These are phyloP conservation scores for Boletellus sp. DNA, from an alignment of 768 basidiomycete species.

Conservation along the genomic window DNA sequence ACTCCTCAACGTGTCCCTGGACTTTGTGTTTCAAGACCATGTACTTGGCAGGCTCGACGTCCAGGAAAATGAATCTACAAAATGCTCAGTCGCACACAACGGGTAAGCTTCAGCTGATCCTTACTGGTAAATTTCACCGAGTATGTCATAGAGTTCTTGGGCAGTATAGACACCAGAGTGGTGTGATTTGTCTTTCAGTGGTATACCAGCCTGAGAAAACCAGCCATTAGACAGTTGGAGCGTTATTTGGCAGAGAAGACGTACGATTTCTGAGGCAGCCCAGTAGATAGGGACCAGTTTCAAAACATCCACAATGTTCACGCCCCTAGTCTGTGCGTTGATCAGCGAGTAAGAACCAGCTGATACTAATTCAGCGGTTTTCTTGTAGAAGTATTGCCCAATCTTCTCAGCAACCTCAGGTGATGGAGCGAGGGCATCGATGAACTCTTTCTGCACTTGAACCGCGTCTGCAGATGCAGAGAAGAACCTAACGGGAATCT, in stretches of 20 bases:
- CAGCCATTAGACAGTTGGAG: background rate
- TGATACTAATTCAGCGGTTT: slow-evolving; percentile 56
- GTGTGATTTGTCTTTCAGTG: slow-evolving; percentile 55
- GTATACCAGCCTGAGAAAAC: slow-evolving; percentile 58
- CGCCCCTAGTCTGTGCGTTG: slow-evolving; percentile 46
- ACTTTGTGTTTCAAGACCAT: slow-evolving; percentile 54
- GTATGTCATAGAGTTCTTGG: slow-evolving; percentile 55
- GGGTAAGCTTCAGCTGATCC: background rate
- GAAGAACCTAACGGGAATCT: slow-evolving; percentile 52
- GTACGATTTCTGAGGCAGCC: slow-evolving; percentile 65
- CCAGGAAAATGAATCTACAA: slow-evolving; percentile 70
- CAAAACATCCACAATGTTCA: slow-evolving; percentile 72
- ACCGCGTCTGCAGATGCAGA: slow-evolving; percentile 43
- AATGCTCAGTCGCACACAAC: background rate
- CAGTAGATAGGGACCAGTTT: slow-evolving; percentile 64
- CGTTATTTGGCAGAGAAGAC: slow-evolving; percentile 20
- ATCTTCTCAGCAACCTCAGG: slow-evolving; percentile 48
- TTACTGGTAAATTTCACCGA: slow-evolving; percentile 70
- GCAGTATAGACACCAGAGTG: slow-evolving; percentile 61
- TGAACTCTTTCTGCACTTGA: slow-evolving; percentile 44
- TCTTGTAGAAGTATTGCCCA: slow-evolving; percentile 61
- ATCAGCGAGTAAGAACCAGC: slow-evolving; percentile 53
- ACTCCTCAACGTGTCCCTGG: slow-evolving; percentile 47
- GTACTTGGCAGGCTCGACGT: slow-evolving; percentile 56
- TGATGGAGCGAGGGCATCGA: slow-evolving; percentile 44